Percentiles rank a stretch among this genome's conserved stretches.
These are phyloP conservation scores for Xylaria sp. DNA, from an alignment of 2,329 filamentous ascomycete species.

Conservation along the genomic window DNA sequence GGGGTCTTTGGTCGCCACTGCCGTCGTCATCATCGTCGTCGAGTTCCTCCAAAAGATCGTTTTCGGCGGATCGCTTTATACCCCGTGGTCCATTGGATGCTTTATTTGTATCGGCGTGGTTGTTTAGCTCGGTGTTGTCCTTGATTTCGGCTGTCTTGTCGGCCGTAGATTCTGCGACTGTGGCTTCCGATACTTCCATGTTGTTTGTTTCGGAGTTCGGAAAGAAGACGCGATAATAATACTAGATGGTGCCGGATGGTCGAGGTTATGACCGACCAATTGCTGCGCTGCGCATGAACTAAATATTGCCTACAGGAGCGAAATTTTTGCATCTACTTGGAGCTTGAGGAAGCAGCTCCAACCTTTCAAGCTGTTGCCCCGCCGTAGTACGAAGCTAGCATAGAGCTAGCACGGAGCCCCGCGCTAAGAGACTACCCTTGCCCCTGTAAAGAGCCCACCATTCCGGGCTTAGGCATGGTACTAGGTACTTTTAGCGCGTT, in stretches of 20 bases:
- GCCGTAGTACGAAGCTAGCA: conserved; percentile 9
- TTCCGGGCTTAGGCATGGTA: conserved; percentile 1
- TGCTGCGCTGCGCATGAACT: conserved; percentile 1
- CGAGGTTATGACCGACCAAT: not conserved
- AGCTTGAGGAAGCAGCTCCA: not conserved
- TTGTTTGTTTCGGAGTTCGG: not conserved
- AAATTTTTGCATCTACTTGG: conserved; percentile 26
- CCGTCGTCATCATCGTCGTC: conserved; percentile 65
- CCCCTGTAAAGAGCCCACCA: not conserved
- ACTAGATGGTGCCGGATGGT: not conserved
- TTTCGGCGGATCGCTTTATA: conserved; percentile 53
- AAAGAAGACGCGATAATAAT: not conserved
- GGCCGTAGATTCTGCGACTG: not conserved
- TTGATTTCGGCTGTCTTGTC: conserved; percentile 32
- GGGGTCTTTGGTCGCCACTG: conserved; percentile 66
- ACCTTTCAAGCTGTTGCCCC: not conserved
- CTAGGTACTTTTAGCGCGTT: conserved; percentile 40
- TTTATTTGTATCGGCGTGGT: conserved; percentile 23
- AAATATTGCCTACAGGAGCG: not conserved
- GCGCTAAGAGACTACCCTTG: not conserved
- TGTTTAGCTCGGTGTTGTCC: conserved; percentile 29
- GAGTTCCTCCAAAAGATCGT: conserved; percentile 69
- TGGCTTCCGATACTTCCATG: conserved; percentile 28
- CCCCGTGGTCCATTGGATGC: conserved; percentile 38
- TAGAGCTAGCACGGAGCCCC: not conserved